phyloP scores from a whole-genome alignment of 805 yeast genomes.

The Brettanomyces nanus region DNA sequence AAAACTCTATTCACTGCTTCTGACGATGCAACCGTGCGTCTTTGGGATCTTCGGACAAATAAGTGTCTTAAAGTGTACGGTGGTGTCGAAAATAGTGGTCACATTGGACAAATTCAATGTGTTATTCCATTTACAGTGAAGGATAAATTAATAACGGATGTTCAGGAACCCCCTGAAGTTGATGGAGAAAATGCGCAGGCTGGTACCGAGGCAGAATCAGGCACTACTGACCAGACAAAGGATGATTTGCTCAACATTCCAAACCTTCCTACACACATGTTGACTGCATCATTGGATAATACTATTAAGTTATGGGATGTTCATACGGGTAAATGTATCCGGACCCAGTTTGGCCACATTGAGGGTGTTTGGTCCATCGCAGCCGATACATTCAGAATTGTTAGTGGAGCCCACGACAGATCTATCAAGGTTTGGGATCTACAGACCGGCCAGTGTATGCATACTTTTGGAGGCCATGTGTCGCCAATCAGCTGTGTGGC shows the following conservation, averaged over 20 bases:
- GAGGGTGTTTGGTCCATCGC: slow-evolving; percentile 98
- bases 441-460: slow-evolving; percentile 89
- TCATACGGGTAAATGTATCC: slow-evolving; percentile 73
- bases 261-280: slow-evolving; percentile 68
- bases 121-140: slow-evolving; percentile 78
- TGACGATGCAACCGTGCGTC: slow-evolving; percentile 85
- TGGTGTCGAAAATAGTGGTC: slow-evolving; percentile 67
- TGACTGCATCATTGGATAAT: slow-evolving; percentile 85
- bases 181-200: slow-evolving; percentile 9
- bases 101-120: slow-evolving; percentile 89
- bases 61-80: slow-evolving; percentile 75
- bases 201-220: slow-evolving; percentile 17
- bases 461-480: slow-evolving; percentile 73
- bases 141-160: slow-evolving; percentile 38
- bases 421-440: slow-evolving; percentile 91
- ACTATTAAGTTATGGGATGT: slow-evolving; percentile 93
- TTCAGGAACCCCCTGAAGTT: slow-evolving; percentile 8
- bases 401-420: slow-evolving; percentile 91
- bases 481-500: slow-evolving; percentile 65
- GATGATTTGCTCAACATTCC: slow-evolving; percentile 16
- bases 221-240: slow-evolving; percentile 6
- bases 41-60: slow-evolving; percentile 89
- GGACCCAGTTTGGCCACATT: slow-evolving; percentile 95
- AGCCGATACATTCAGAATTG: slow-evolving; percentile 90
- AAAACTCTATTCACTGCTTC: slow-evolving; percentile 78